Evolutionary conservation across 1,284 basidiomycete genomes (phyloP), one percentile per base, ranked within the genome.

Genomic region (Pseudozyma thailandica): DNA sequence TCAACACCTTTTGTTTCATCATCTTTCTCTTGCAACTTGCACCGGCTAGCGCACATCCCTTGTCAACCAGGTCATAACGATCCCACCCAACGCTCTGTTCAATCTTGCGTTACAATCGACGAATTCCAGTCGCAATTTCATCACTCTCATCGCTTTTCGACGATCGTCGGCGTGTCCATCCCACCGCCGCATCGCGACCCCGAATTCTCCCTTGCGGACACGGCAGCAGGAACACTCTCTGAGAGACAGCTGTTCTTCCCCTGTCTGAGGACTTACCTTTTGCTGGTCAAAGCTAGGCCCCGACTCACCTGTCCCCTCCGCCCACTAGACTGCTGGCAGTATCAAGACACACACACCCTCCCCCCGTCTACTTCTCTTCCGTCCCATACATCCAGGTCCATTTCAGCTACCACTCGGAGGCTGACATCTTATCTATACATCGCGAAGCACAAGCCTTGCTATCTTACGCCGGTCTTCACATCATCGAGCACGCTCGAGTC

Each of bases 241-340:
- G 63, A 37, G 48, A 66, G 56, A 50, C 10, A 41, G 37, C 5
- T 21, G 6, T 5, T 23, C 25, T 44, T 25, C 12, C 39, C 6
- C 39, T 48, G 13, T 20, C 30, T 33, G 16, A 13, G 10, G 25
- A 44, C 42, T 25, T 27, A 23, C 39, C 25, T 37, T 63, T 51
- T 59, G 55, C 58, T 51, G 61, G 66, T 57, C 64, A 68, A 68
- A 65, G 15, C 7, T 42, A 28, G 27, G 43, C 27, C 42, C 26
- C 45, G 43, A 10, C 30, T 25, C 8, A 4, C 46, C 33, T 44
- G 9, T 28, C 25, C 43, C 33, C 41, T 39, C 26, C 23, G 35
- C 13, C 51, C 30, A 41, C 35, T 38, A 3, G 35, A 56, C 62
- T 65, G 48, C 62, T 51, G 62, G 56, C 55, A 55, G 55, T 51